These are phyloP conservation scores for Leccinum disarticulatum DNA, from an alignment of 768 basidiomycete species.

Conservation along the genomic window DNA sequence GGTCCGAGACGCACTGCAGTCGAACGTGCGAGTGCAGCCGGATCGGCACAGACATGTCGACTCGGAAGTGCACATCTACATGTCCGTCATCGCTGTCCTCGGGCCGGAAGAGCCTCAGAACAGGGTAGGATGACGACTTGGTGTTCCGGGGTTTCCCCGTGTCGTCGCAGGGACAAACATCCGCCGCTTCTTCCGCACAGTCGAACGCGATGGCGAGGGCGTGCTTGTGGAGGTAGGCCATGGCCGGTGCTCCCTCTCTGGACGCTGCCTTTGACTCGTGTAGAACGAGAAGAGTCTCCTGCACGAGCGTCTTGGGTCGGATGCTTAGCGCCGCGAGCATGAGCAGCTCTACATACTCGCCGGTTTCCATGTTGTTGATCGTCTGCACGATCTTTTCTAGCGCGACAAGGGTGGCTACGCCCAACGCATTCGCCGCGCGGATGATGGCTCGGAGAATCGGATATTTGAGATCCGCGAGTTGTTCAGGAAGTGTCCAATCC, in stretches of 20 bases:
- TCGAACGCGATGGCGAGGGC: constrained; percentile 60
- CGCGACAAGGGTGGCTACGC: constrained; percentile 56
- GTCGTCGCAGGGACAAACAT: constrained; percentile 68
- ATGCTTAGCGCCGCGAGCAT: constrained; percentile 52
- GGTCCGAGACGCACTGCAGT: constrained; percentile 55
- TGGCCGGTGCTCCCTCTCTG: constrained; percentile 24
- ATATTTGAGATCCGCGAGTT: constrained; percentile 26
- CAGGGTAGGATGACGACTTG: constrained; percentile 35
- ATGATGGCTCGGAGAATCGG: constrained; percentile 49
- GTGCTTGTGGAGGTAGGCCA: constrained; percentile 53
- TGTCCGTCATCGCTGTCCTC: constrained; percentile 33
- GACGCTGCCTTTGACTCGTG: constrained; percentile 43
- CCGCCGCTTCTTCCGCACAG: constrained; percentile 64
- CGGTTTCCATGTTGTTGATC: constrained; percentile 41
- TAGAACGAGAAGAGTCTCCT: constrained; percentile 61
- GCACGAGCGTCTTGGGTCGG: constrained; percentile 49
- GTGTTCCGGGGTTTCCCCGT: constrained; percentile 48
- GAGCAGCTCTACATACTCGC: constrained; percentile 52
- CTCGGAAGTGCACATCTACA: constrained; percentile 53
- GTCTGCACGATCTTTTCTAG: constrained; percentile 52
- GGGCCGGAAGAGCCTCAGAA: constrained; percentile 17
- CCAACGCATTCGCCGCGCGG: constrained; percentile 52
- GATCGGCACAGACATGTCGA: constrained; percentile 49
- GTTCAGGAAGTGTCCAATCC: constrained; percentile 32
- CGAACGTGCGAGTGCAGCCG: constrained; percentile 68